These are phyloP conservation scores for Diplodia scrobiculata DNA, from an alignment of 2,329 filamentous ascomycete genomes.

Conservation along the genomic window DNA sequence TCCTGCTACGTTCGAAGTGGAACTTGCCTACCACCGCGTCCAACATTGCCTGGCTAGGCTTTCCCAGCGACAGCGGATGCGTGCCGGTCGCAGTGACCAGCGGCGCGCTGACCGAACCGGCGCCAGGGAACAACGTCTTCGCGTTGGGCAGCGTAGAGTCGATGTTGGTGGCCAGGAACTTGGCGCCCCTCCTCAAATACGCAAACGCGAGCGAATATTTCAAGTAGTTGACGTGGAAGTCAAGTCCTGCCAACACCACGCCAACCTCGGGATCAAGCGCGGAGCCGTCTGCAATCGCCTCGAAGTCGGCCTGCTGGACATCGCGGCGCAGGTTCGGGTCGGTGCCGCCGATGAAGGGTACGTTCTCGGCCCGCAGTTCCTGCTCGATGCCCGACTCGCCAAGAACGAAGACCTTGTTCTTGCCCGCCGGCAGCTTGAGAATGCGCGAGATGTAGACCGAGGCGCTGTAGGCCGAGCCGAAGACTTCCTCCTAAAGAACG, in stretches of 20 bases:
- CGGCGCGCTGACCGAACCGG: constrained; percentile 78
- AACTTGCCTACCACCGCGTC: constrained; percentile 97
- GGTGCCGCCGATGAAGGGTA: constrained; percentile 83
- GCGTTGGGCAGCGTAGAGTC: constrained; percentile 86
- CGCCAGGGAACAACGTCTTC: constrained; percentile 84
- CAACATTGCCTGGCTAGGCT: constrained; percentile 99
- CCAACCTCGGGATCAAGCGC: constrained; percentile 86
- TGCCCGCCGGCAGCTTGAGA: constrained; percentile 72
- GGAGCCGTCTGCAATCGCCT: constrained; percentile 68
- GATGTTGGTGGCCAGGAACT: constrained; percentile 89
- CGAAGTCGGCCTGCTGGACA: constrained; percentile 78
- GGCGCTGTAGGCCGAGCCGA: constrained; percentile 91
- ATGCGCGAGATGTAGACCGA: constrained; percentile 96
- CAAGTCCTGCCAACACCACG: constrained; percentile 83
- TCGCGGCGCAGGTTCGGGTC: constrained; percentile 76
- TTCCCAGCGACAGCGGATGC: constrained; percentile 79
- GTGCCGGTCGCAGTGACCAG: constrained; percentile 65
- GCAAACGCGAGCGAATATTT: constrained; percentile 84
- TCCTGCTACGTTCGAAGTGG: constrained; percentile 75
- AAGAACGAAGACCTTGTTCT: constrained; percentile 91
- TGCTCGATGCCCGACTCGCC: constrained; percentile 90
- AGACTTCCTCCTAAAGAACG: constrained; percentile 74
- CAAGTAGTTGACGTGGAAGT: constrained; percentile 94
- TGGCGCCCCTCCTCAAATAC: constrained; percentile 78
- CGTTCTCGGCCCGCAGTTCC: constrained; percentile 76